Conservation (phyloP, 2,329 filamentous ascomycete species). For the Verticillium alfalfae region DNA sequence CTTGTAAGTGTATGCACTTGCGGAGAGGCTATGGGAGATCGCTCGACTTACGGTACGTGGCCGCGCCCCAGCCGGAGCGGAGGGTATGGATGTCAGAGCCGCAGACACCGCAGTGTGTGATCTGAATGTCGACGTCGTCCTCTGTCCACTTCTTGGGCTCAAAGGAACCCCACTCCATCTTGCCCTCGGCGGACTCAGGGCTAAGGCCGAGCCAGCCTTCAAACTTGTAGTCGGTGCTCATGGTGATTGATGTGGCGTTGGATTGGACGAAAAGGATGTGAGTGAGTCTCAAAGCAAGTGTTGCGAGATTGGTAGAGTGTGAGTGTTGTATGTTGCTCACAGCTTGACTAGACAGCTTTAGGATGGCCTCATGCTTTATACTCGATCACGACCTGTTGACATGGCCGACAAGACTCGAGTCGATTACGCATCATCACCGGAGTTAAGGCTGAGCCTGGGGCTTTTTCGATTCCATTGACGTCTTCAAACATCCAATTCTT, state of each 20-base stretch:
- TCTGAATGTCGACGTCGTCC: constrained; percentile 57
- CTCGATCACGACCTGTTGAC: background rate
- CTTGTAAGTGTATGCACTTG: background rate
- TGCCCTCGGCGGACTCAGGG: constrained; percentile 34
- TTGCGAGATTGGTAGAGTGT: background rate
- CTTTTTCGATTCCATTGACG: background rate
- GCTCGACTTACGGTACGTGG: constrained; percentile 26
- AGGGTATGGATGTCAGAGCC: constrained; percentile 56
- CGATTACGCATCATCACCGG: background rate
- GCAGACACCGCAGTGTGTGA: constrained; percentile 63
- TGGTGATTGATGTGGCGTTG: constrained; percentile 9
- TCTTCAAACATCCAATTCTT: background rate
- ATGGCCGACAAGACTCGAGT: background rate
- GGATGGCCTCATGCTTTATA: background rate
- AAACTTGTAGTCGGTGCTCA: constrained; percentile 36
- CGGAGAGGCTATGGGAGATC: background rate
- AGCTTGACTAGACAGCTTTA: background rate
- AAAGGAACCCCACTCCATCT: constrained; percentile 51
- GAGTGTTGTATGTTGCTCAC: background rate
- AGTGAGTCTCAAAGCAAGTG: background rate
- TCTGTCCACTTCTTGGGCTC: constrained; percentile 61
- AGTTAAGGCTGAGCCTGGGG: background rate
- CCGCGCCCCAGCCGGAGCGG: constrained; percentile 44
- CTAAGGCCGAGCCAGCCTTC: constrained; percentile 42
- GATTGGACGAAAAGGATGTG: background rate